Conservation (phyloP, 208 protist genomes). For the Herpetomonas muscarum region DNA sequence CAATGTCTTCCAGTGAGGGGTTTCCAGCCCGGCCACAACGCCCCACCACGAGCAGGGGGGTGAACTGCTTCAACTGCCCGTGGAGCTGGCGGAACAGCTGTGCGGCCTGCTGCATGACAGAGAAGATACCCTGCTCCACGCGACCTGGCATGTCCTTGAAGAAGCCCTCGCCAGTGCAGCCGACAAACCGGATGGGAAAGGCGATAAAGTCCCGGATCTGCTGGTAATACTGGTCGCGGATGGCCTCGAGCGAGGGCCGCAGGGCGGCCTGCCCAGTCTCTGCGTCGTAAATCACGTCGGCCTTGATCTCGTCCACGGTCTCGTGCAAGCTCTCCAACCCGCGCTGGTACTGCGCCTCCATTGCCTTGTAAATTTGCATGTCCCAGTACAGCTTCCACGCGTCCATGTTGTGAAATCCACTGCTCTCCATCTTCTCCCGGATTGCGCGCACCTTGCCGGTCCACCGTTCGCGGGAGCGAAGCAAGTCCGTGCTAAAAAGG, state of each 20-base stretch:
- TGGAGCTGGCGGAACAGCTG: slow-evolving; percentile 88
- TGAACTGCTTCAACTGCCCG: slow-evolving; percentile 83
- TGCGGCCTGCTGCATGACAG: slow-evolving; percentile 91
- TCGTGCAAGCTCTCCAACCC: slow-evolving; percentile 93
- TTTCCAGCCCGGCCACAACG: slow-evolving; percentile 64
- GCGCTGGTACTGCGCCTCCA: slow-evolving; percentile 94
- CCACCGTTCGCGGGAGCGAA: slow-evolving; percentile 92
- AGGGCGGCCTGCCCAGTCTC: slow-evolving; percentile 72
- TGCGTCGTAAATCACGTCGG: slow-evolving; percentile 89
- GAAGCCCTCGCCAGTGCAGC: slow-evolving; percentile 62
- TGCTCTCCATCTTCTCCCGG: slow-evolving; percentile 80
- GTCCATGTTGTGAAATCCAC: slow-evolving; percentile 88
- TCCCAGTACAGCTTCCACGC: slow-evolving; percentile 97
- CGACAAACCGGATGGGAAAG: slow-evolving; percentile 91
- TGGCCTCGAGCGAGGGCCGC: slow-evolving; percentile 87
- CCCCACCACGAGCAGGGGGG: slow-evolving; percentile 90
- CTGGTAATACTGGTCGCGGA: slow-evolving; percentile 93
- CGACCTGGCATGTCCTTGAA: slow-evolving; percentile 89
- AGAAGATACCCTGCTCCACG: slow-evolving; percentile 84
- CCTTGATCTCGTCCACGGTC: slow-evolving; percentile 86
- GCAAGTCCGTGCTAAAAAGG: slow-evolving; percentile 92
- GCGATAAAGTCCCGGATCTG: slow-evolving; percentile 94
- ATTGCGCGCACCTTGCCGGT: slow-evolving; percentile 84
- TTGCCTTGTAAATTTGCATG: slow-evolving; percentile 97
- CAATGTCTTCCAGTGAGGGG: slow-evolving; percentile 86